Conservation (phyloP, 2,329 filamentous ascomycete genomes). For the Talaromyces sp. region DNA sequence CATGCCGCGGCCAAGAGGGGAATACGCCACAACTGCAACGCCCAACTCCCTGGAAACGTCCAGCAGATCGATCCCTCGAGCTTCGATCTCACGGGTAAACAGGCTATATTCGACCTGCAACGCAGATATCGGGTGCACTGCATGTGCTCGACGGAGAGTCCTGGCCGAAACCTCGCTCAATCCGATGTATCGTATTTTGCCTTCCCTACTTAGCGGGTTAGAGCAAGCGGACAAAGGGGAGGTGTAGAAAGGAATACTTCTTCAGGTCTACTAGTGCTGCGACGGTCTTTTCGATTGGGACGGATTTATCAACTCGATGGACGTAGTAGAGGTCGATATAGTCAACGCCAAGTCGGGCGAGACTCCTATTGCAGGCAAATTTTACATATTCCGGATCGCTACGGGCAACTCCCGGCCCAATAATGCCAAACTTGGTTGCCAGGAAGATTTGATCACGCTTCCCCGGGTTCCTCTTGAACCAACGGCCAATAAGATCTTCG, state of each 20-base stretch:
- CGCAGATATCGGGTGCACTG: conserved; percentile 45
- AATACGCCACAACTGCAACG: conserved; percentile 33
- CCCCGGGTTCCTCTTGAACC: conserved; percentile 40
- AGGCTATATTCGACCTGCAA: conserved; percentile 51
- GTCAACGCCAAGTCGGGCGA: conserved; percentile 37
- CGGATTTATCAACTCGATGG: conserved; percentile 38
- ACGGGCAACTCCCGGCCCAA: conserved; percentile 18
- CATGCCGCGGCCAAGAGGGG: conserved; percentile 28
- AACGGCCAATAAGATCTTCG: conserved; percentile 45
- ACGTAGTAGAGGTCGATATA: conserved; percentile 46
- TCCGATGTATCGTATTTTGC: conserved; percentile 51
- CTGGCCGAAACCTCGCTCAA: conserved; percentile 45
- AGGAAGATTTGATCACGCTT: conserved; percentile 47
- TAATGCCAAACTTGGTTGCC: conserved; percentile 47
- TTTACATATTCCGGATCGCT: conserved; percentile 24
- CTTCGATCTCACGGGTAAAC: conserved; percentile 47
- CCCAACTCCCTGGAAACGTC: conserved; percentile 41
- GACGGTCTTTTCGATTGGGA: conserved; percentile 36
- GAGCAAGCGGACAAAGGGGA: no score
- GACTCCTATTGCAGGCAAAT: conserved; percentile 35
- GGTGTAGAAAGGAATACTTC: neutral
- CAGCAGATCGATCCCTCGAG: conserved; percentile 17
- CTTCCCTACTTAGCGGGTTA: conserved; percentile 35
- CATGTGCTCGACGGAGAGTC: conserved; percentile 46
- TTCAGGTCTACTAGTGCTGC: conserved; percentile 40